These are phyloP conservation scores for Pestalotiopsis sp. DNA, from an alignment of 2,329 filamentous ascomycete genomes.

Conservation along the genomic window DNA sequence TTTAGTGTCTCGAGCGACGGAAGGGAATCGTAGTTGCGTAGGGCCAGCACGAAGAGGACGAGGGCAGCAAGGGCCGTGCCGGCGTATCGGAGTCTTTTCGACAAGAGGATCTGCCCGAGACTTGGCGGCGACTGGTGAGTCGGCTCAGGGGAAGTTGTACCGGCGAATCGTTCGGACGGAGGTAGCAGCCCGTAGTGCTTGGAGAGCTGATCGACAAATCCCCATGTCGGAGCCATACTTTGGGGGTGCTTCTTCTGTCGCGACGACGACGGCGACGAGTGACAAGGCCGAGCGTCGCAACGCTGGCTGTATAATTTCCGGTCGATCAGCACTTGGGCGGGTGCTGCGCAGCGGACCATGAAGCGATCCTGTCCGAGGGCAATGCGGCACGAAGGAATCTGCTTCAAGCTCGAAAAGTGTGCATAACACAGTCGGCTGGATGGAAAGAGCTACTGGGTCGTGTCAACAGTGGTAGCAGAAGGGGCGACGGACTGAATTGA, in stretches of 20 bases:
- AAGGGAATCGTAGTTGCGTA: constrained; percentile 32
- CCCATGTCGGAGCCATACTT: constrained; percentile 32
- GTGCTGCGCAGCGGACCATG: neutral
- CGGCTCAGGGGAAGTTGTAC: constrained; percentile 19
- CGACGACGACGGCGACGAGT: neutral
- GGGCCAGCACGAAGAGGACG: constrained; percentile 29
- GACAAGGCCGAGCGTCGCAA: neutral
- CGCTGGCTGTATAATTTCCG: neutral
- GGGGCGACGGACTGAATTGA: neutral
- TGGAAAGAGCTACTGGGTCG: neutral
- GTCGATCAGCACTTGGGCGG: neutral
- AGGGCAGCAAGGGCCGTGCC: constrained; percentile 25
- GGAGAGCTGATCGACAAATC: constrained; percentile 29
- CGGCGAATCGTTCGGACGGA: constrained; percentile 20
- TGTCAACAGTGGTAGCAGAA: neutral
- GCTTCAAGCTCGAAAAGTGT: neutral
- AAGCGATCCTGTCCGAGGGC: neutral
- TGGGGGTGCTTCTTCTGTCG: constrained; percentile 3
- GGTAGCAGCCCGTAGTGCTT: constrained; percentile 27
- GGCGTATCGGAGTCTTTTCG: constrained; percentile 34
- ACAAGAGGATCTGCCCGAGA: constrained; percentile 36
- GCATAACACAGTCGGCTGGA: neutral
- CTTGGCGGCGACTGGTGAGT: constrained; percentile 31
- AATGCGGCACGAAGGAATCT: neutral
- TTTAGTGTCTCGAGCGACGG: constrained; percentile 29